Base-by-base conservation (phyloP, 2,329 filamentous ascomycete species). In the Ophiocordyceps robertsii region DNA sequence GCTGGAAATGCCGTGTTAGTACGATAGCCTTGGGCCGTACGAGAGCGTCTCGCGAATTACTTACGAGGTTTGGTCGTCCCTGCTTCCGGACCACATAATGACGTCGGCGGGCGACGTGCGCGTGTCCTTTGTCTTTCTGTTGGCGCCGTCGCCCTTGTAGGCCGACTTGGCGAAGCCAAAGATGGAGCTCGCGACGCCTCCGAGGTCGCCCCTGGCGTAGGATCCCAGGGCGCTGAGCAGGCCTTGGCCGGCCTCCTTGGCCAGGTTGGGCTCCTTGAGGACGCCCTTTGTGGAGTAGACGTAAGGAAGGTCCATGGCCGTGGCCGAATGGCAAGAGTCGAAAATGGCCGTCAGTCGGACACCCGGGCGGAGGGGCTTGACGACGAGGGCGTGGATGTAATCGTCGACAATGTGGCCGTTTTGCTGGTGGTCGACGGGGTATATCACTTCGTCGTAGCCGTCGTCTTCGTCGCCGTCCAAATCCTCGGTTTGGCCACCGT, bases 31-130 rank as follows among this genome's bases (percentile, higher is more conserved):
- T 32, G 6, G 3, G 7, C 6, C 6, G n/a, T 7, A 3, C 12
- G 31, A 13, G 17, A 9, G 36, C 17, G 19, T 10, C 17, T 6
- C 4, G 6, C 13, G 8, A 6, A 1, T 19, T 4, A 60, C 64
- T 54, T 47, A 68, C 81, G 84, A 89, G 51, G 92, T 98, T 65
- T 96, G 92, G 47, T 82, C 78, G 58, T 98, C 92, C 65, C 95
- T 95, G 67, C 86, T 93, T 44, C 92, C 92, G 47, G 86, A 94
- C 84, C 89, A 95, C 85, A 95, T 94, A 59, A 98, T 78, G 29
- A 98, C 92, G 63, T 98, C 92, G 35, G 92, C 92, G 1, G 89
- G 82, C 43, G 84, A 92, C 14, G 92, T 96, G 68, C 93, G 93
- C 36, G 90, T 96, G 51, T 83, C 75, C 58, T 86, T 72, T 48